Conservation (phyloP, 345 rosid genomes). For the Populus euphratica region DNA sequence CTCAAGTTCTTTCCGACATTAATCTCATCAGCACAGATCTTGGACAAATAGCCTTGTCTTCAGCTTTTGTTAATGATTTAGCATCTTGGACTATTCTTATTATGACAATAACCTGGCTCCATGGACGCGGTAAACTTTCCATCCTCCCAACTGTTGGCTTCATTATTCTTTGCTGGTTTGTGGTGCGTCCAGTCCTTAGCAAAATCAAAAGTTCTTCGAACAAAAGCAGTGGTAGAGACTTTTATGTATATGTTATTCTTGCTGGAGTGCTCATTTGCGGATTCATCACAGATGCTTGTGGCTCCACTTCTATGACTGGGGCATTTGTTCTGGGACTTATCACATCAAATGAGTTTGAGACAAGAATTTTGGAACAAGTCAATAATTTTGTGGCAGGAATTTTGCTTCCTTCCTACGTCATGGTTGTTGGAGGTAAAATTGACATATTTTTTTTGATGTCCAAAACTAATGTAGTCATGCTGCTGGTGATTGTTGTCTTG, state of each 20-base stretch:
- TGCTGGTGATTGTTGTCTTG: not conserved
- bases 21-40: constrained; percentile 62
- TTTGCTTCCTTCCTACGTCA: not conserved
- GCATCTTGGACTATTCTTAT: constrained; percentile 50
- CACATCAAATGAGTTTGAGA: not conserved
- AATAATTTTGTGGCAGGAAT: not conserved
- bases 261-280: not conserved
- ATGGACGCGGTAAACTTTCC: not conserved
- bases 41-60: constrained; percentile 47
- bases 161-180: constrained; percentile 28
- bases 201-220: constrained; percentile 20
- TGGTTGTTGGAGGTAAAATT: not conserved
- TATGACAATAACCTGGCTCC: constrained; percentile 10
- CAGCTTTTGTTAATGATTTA: constrained; percentile 45
- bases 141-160: constrained; percentile 26
- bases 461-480: not conserved
- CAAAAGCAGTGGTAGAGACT: constrained; percentile 17
- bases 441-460: not conserved
- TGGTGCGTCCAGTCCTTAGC: constrained; percentile 43
- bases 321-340: not conserved
- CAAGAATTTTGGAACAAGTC: not conserved
- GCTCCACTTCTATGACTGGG: not conserved
- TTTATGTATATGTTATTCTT: not conserved
- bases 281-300: not conserved
- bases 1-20: constrained; percentile 50